These are phyloP conservation scores for Geotrichum reessii DNA, from an alignment of 1,139 yeast species.

Conservation along the genomic window DNA sequence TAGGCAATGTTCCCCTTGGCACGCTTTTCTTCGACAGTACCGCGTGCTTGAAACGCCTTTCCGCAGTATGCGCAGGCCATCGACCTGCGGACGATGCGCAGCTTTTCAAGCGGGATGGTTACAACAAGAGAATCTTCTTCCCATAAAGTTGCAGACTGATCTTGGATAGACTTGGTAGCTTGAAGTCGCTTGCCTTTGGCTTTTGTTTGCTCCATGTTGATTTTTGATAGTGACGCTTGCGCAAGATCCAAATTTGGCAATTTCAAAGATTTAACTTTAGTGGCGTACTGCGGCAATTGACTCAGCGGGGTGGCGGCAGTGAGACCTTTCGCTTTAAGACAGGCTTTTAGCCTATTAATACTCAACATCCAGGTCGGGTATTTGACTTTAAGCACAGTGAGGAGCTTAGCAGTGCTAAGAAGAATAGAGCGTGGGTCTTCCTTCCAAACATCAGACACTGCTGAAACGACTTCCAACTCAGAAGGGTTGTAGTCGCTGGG, in stretches of 20 bases:
- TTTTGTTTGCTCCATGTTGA: conserved; percentile 43
- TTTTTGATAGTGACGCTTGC: conserved; percentile 26
- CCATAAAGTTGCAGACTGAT: conserved; percentile 49
- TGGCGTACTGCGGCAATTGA: conserved; percentile 24
- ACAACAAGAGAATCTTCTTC: conserved; percentile 57
- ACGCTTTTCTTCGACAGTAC: conserved; percentile 3
- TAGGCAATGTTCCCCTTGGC: background rate
- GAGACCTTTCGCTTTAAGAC: conserved; percentile 9
- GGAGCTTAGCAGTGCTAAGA: conserved; percentile 51
- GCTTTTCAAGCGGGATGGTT: conserved; percentile 66
- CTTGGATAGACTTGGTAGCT: conserved; percentile 38
- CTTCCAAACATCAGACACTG: conserved; percentile 61
- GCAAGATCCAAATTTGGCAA: conserved; percentile 6
- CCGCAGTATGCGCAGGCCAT: conserved; percentile 68
- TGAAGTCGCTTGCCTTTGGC: conserved; percentile 36
- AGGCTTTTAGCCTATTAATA: conserved; percentile 9
- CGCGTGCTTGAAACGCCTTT: conserved; percentile 11
- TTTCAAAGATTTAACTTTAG: conserved; percentile 44
- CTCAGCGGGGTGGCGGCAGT: background rate
- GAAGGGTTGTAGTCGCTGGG: conserved; percentile 41
- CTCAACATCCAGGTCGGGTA: conserved; percentile 14
- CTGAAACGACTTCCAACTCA: conserved; percentile 58
- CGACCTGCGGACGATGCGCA: conserved; percentile 43
- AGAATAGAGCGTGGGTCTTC: conserved; percentile 59
- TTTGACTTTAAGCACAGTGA: conserved; percentile 38